phyloP scores from a whole-genome alignment of 2,329 filamentous ascomycete genomes.

The Paecilomyces formosus region DNA sequence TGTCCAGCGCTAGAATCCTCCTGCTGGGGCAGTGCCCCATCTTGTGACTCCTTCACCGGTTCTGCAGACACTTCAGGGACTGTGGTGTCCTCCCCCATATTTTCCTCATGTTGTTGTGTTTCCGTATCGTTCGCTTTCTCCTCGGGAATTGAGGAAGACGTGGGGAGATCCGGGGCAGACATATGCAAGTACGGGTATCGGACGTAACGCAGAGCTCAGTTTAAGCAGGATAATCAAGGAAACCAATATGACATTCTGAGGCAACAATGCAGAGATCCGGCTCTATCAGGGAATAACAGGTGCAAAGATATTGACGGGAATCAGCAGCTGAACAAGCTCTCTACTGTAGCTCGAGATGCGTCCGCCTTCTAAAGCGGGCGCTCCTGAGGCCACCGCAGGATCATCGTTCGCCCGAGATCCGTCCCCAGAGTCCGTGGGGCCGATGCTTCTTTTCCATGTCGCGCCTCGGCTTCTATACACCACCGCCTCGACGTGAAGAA shows the following conservation, averaged over 20 bases:
- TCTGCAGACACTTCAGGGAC: neutral
- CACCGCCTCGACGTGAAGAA: neutral
- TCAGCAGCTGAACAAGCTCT: neutral
- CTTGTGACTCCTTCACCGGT: neutral
- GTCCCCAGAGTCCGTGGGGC: constrained; percentile 3
- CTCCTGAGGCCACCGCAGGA: constrained; percentile 13
- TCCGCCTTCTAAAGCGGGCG: neutral
- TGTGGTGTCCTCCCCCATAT: neutral
- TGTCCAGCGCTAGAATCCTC: neutral
- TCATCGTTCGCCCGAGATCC: constrained; percentile 26
- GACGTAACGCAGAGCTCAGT: constrained; percentile 1
- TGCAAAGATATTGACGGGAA: neutral
- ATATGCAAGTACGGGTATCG: constrained; percentile 17
- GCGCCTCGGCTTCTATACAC: neutral
- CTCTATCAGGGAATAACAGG: constrained; percentile 6
- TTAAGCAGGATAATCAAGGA: constrained; percentile 9
- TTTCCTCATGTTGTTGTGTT: neutral
- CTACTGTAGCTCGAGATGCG: neutral
- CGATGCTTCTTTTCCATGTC: neutral
- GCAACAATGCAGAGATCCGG: neutral
- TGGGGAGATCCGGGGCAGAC: constrained; percentile 21
- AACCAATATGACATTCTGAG: constrained; percentile 19
- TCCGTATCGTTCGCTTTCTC: constrained; percentile 7
- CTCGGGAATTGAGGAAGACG: constrained; percentile 14
- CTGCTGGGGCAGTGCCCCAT: neutral